Percentiles rank a stretch among this genome's conserved stretches.
phyloP scores from a whole-genome alignment of 1,284 basidiomycete genomes.

The Trametes pubescens region DNA sequence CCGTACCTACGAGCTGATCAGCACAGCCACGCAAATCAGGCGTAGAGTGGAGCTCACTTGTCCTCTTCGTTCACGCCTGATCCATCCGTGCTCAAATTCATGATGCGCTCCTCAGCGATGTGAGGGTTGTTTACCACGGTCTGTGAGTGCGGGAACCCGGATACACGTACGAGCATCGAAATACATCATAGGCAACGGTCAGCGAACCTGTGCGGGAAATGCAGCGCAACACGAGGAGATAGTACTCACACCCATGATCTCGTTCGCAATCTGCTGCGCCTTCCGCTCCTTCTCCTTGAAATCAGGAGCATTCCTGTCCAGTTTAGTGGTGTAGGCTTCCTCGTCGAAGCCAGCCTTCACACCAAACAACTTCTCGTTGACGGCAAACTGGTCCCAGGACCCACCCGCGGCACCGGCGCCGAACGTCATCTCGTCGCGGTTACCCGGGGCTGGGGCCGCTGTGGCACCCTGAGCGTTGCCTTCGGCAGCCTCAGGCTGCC shows the following conservation, averaged over 20 bases:
- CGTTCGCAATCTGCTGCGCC: slow-evolving; percentile 89
- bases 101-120: slow-evolving; percentile 89
- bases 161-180: background rate
- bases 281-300: slow-evolving; percentile 90
- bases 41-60: slow-evolving; percentile 65
- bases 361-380: slow-evolving; percentile 94
- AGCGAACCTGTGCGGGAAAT: slow-evolving; percentile 1
- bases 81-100: slow-evolving; percentile 70
- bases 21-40: slow-evolving; percentile 28
- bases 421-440: slow-evolving; percentile 74
- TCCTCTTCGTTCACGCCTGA: slow-evolving; percentile 89
- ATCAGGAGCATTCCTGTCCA: slow-evolving; percentile 86
- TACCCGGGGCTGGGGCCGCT: slow-evolving; percentile 27
- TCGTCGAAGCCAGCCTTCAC: slow-evolving; percentile 94
- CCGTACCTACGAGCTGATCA: slow-evolving; percentile 72
- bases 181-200: background rate
- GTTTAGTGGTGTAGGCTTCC: slow-evolving; percentile 93
- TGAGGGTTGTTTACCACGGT: slow-evolving; percentile 80
- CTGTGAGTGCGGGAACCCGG: slow-evolving; percentile 47
- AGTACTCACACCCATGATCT: slow-evolving; percentile 82
- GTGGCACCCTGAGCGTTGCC: slow-evolving; percentile 32
- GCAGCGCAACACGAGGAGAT: slow-evolving; percentile 2
- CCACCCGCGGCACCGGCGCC: slow-evolving; percentile 56
- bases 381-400: slow-evolving; percentile 96
- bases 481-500: slow-evolving; percentile 57